Evolutionary conservation across 208 protist species (phyloP), one percentile per base, ranked within the genome.

Genomic region (Leishmania braziliensis): DNA sequence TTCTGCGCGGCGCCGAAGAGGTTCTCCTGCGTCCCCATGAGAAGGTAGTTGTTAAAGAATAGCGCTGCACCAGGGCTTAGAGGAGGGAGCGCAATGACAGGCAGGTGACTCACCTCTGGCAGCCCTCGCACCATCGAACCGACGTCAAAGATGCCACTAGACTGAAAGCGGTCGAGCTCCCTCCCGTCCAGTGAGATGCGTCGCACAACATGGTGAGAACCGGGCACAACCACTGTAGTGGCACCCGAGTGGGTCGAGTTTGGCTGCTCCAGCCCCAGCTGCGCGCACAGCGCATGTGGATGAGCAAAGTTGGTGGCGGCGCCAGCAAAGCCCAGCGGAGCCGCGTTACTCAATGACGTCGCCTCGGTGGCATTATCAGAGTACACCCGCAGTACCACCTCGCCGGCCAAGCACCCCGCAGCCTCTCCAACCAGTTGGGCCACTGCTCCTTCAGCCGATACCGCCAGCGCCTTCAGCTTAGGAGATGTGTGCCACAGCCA

Each of bases 321-420:
- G 1, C 63, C 84, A 48, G 75, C 12, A 71, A 92, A 93, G 78
- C 69, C 58, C 50, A 97, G 85, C 5, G 94, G 90, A 2, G 88
- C 85, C 50, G 86, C 86, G 79, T 96, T 96, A 12, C 84, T 88
- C 74, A 97, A 89, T 33, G 81, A 77, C 20, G 80, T 81, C 60
- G 86, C 78, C 81, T 93, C 85, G 58, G 90, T 82, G 9, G 89
- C 85, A 63, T 79, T 88, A 69, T 97, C 94, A 48, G 86, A 71
- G 87, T 89, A 96, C 33, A 96, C 83, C 20, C 94, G 92, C 33
- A 96, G 79, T 26, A 95, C 86, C 9, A 95, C 86, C 46, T 93
- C 91, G 18, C 94, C 94, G 3, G 90, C 66, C 60, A 97, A 85
- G 33, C 88, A 88, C 12, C 90, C 92, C 5, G 91, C 90, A 0